Evolutionary conservation across 1,139 yeast species (phyloP).

Genomic region (Hansenula sp.): DNA sequence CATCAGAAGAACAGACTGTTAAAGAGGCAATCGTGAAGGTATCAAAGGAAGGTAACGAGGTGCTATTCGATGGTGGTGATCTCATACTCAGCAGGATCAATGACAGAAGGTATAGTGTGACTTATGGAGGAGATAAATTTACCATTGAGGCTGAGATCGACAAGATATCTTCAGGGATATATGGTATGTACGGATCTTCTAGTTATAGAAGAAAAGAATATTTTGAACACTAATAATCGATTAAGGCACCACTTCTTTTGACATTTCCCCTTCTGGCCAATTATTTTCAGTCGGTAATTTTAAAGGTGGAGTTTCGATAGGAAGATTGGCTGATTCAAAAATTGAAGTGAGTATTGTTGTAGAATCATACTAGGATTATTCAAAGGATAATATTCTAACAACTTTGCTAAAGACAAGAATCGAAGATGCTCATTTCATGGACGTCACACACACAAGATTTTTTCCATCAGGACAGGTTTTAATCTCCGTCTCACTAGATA

Average conservation of each 20-base stretch:
- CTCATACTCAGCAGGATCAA: constrained; percentile 7
- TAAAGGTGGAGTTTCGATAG: constrained; percentile 35
- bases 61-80: constrained; percentile 12
- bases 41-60: constrained; percentile 5
- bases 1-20: constrained; percentile 23
- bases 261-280: constrained; percentile 28
- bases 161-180: constrained; percentile 2
- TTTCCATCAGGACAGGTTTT: constrained; percentile 63
- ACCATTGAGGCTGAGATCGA: constrained; percentile 15
- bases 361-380: background rate
- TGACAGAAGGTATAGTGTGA: constrained; percentile 10
- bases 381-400: background rate
- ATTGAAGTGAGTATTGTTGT: background rate
- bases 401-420: constrained; percentile 13
- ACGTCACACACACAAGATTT: constrained; percentile 36
- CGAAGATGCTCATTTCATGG: constrained; percentile 42
- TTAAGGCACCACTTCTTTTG: constrained; percentile 25
- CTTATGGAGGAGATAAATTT: constrained; percentile 11
- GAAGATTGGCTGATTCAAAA: constrained; percentile 11
- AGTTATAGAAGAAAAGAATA: background rate
- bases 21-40: constrained; percentile 24
- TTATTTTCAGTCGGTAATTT: constrained; percentile 39
- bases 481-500: constrained; percentile 52
- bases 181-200: background rate
- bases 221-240: background rate